Conservation (phyloP, 441 rosid species). For the Arabidopsis lyrata region DNA sequence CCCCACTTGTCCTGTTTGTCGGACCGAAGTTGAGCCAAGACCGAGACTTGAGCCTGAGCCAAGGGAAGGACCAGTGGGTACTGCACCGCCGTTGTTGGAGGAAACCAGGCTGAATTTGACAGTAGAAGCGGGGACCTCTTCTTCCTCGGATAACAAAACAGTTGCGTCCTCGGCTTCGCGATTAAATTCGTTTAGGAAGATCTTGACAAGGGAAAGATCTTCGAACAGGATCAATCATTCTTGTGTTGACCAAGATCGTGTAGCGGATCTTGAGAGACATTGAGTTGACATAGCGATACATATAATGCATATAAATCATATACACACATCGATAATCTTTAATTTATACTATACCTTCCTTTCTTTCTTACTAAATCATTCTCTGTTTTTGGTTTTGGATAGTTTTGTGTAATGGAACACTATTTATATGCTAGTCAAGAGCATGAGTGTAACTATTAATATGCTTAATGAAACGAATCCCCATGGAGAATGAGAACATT, state of each 20-base stretch:
- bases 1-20: slow-evolving; percentile 68
- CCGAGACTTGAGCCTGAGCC: slow-evolving; percentile 56
- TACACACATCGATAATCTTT: slow-evolving; percentile 23
- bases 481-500: background rate
- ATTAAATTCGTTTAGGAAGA: slow-evolving; percentile 62
- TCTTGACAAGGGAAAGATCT: slow-evolving; percentile 67
- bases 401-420: slow-evolving; percentile 18
- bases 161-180: slow-evolving; percentile 53
- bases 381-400: background rate
- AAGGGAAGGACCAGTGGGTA: slow-evolving; percentile 54
- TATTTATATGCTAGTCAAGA: slow-evolving; percentile 26
- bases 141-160: slow-evolving; percentile 52
- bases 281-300: slow-evolving; percentile 35
- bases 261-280: slow-evolving; percentile 64
- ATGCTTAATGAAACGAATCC: background rate
- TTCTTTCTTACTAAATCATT: background rate
- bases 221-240: slow-evolving; percentile 57
- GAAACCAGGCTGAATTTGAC: slow-evolving; percentile 20
- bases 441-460: background rate
- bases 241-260: slow-evolving; percentile 46
- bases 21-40: slow-evolving; percentile 61
- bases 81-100: slow-evolving; percentile 52
- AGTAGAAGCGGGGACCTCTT: slow-evolving; percentile 33
- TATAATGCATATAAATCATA: slow-evolving; percentile 36
- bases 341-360: background rate